Conservation (phyloP, 805 yeast genomes). For the Wickerhamomyces chambardii region DNA sequence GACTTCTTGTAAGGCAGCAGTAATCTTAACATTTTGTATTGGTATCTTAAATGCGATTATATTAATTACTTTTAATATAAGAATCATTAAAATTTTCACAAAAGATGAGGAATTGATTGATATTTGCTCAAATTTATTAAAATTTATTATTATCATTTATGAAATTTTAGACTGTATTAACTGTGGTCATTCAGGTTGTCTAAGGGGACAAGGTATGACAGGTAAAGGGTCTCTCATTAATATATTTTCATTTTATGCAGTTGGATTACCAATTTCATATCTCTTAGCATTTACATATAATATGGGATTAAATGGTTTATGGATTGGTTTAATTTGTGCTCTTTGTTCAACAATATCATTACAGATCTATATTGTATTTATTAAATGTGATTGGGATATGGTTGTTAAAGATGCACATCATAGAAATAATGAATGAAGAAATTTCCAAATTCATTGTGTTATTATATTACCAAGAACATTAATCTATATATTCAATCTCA, state of each 20-base stretch:
- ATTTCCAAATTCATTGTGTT: too few species aligned
- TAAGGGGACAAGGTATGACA: conserved; percentile 62
- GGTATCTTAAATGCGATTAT: conserved; percentile 35
- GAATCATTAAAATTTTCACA: conserved; percentile 48
- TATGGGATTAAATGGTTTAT: conserved; percentile 44
- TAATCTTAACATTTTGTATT: conserved; percentile 28
- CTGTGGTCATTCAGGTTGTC: conserved; percentile 73
- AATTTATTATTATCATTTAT: conserved; percentile 60
- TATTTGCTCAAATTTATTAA: conserved; percentile 43
- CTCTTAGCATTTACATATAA: conserved; percentile 39
- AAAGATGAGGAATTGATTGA: conserved; percentile 46
- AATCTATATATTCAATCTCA: too few species aligned
- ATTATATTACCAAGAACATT: too few species aligned
- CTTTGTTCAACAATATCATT: conserved; percentile 36
- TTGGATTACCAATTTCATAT: conserved; percentile 53
- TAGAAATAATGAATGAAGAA: too few species aligned
- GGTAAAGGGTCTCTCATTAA: conserved; percentile 54
- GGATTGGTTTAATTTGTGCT: conserved; percentile 53
- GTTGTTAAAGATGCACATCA: conserved; percentile 33
- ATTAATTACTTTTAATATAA: conserved; percentile 31
- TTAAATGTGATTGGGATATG: conserved; percentile 34
- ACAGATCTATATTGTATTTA: conserved; percentile 29
- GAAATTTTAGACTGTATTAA: conserved; percentile 66
- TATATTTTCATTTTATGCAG: conserved; percentile 43
- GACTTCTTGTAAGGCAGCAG: conserved; percentile 33